Base-by-base conservation (phyloP, 129 eudicot genomes). In the Artemisia argyi region DNA sequence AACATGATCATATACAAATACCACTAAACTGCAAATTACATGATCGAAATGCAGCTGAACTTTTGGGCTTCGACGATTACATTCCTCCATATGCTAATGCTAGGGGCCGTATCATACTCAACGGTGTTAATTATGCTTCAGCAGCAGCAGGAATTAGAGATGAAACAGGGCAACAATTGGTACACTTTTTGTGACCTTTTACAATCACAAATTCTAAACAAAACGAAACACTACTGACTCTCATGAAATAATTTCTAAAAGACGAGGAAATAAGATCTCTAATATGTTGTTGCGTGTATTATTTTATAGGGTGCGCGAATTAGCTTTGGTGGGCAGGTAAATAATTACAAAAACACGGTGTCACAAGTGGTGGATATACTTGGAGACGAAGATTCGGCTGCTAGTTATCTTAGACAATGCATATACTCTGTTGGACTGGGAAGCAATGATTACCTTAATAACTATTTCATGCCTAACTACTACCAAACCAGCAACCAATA, bases 391-490 rank as follows among this genome's bases (percentile, higher is more conserved):
- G 52, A 84, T 76, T 73, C 92, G 3, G 96, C 99, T 3, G 91
- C 99, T 9, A 70, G 78, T 73, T 90, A 95, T 82, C 85, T 95
- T 19, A 74, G 96, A 77, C 87, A 83, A 66, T 95, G 97, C 79
- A 81, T 95, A 18, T 95, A 84, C 65, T 78, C 97, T 1, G 62
- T 95, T 22, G 96, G 96, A 51, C 49, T 95, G 16, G 99, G 99
- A 48, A 95, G 97, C 87, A 95, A 95, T 22, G 99, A 95, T 71
- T 95, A 95, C 66, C 93, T 95, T 65, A 91, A 90, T 76, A 95
- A 95, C 79, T 95, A 95, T 78, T 95, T 95, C 85, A 94, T 94
- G 98, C 98, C 98, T 5, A 42, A 54, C 6, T 18, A 49, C 50
- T 94, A 94, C 73, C 65, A 85, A 3, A 85, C 89, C 26, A 88